A percentile compares a stretch with the other conserved stretches of the same genome.
phyloP scores from a whole-genome alignment of 1,284 basidiomycete species.

The Coniferiporia weirii region DNA sequence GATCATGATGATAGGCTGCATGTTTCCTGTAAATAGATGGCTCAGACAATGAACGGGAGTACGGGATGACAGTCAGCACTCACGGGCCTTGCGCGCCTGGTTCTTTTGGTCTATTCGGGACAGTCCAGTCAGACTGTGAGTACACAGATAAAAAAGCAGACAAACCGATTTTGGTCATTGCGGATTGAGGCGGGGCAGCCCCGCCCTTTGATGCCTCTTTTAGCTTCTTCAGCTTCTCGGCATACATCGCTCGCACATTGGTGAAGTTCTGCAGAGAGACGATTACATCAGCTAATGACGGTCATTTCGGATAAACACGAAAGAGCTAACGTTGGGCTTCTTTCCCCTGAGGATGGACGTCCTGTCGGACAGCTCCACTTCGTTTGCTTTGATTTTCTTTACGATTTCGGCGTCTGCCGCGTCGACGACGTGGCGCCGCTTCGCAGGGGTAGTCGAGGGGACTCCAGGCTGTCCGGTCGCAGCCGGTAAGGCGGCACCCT shows the following conservation, averaged over 20 bases:
- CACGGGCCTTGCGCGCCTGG: conserved; percentile 22
- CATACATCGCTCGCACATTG: conserved; percentile 51
- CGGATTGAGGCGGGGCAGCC: conserved; percentile 28
- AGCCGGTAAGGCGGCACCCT: conserved; percentile 30
- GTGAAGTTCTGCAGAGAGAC: conserved; percentile 58
- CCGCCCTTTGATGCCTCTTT: conserved; percentile 58
- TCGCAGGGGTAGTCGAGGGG: conserved; percentile 46
- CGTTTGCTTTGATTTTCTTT: conserved; percentile 71
- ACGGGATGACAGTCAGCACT: conserved; percentile 2
- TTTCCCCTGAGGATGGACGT: conserved; percentile 72
- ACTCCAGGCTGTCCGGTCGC: conserved; percentile 35
- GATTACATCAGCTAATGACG: not conserved
- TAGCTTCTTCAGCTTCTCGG: conserved; percentile 72
- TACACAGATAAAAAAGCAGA: not conserved
- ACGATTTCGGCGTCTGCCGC: conserved; percentile 75
- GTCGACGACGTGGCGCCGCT: conserved; percentile 78
- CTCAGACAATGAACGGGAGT: not conserved
- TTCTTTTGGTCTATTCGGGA: conserved; percentile 19
- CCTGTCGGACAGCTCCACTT: conserved; percentile 70
- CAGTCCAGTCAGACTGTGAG: not conserved
- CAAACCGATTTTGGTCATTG: conserved; percentile 35
- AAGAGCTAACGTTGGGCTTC: conserved; percentile 65
- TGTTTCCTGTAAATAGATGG: conserved; percentile 41
- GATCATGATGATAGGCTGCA: conserved; percentile 92
- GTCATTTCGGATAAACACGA: not conserved